Conservation (phyloP, 371 early-diverging fungal species). For the Mycotypha africana region DNA sequence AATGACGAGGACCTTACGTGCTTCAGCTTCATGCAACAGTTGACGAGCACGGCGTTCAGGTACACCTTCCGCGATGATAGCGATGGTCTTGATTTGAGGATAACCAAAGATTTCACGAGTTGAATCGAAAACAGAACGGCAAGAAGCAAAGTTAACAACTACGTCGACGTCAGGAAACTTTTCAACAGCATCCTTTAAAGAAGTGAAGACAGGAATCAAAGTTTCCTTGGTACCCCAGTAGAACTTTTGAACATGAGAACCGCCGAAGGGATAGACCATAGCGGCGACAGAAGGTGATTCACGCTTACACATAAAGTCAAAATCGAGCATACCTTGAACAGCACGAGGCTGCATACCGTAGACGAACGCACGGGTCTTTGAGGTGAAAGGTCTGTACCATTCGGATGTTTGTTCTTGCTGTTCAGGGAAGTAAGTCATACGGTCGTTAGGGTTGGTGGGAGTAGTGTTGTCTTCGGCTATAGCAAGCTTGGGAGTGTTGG, state of each 20-base stretch:
- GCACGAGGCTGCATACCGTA: constrained; percentile 99
- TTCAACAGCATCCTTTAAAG: constrained; percentile 78
- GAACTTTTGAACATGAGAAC: constrained; percentile 96
- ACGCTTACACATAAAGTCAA: constrained; percentile 97
- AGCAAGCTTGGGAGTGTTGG: constrained; percentile 31
- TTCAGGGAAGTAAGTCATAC: constrained; percentile 51
- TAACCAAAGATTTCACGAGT: constrained; percentile 82
- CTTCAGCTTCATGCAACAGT: constrained; percentile 80
- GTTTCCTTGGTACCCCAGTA: constrained; percentile 99
- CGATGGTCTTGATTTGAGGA: constrained; percentile 85
- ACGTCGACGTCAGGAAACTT: constrained; percentile 92
- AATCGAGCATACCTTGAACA: constrained; percentile 98
- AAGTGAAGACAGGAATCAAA: constrained; percentile 88
- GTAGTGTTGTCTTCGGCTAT: constrained; percentile 32
- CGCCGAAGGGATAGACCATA: constrained; percentile 98
- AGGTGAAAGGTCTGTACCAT: constrained; percentile 84
- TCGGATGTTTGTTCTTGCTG: constrained; percentile 26
- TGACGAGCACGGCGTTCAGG: constrained; percentile 95
- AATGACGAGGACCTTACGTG: constrained; percentile 82
- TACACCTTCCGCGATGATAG: constrained; percentile 98
- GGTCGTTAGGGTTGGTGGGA: constrained; percentile 42
- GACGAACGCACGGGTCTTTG: constrained; percentile 88
- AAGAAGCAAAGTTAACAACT: constrained; percentile 96
- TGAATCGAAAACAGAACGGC: constrained; percentile 89
- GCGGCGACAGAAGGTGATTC: constrained; percentile 95